These are phyloP conservation scores for Penicillium maclennaniae DNA, from an alignment of 495 filamentous ascomycete species.

Conservation along the genomic window DNA sequence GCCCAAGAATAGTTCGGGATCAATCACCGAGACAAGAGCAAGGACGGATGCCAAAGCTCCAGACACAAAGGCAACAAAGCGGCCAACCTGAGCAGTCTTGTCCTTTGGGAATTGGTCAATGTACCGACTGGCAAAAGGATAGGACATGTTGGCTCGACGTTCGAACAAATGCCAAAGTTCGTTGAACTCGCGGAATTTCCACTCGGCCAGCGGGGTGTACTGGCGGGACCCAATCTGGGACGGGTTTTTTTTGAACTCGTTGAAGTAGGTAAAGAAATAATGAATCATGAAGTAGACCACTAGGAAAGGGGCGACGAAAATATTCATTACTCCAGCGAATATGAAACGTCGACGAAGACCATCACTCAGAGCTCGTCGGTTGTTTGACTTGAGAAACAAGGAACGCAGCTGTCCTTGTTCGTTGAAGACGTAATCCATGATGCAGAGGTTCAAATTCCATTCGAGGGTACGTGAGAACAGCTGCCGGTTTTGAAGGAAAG, in stretches of 20 bases:
- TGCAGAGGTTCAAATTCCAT: slow-evolving; percentile 83
- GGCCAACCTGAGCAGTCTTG: slow-evolving; percentile 77
- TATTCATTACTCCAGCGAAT: slow-evolving; percentile 80
- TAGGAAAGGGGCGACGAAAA: slow-evolving; percentile 78
- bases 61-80: slow-evolving; percentile 81
- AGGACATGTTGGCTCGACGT: slow-evolving; percentile 87
- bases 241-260: slow-evolving; percentile 92
- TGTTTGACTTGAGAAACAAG: slow-evolving; percentile 75
- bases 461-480: slow-evolving; percentile 78
- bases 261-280: slow-evolving; percentile 90
- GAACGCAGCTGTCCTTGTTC: slow-evolving; percentile 78
- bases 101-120: slow-evolving; percentile 95
- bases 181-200: slow-evolving; percentile 99
- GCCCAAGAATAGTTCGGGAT: slow-evolving; percentile 83
- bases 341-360: slow-evolving; percentile 70
- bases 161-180: slow-evolving; percentile 90
- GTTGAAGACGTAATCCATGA: slow-evolving; percentile 93
- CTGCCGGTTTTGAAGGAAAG: slow-evolving; percentile 73
- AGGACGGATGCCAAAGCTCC: slow-evolving; percentile 83
- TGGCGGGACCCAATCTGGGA: slow-evolving; percentile 75
- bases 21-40: slow-evolving; percentile 71
- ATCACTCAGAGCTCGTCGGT: slow-evolving; percentile 73
- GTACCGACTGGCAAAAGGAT: slow-evolving; percentile 87
- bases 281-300: slow-evolving; percentile 77
- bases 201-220: slow-evolving; percentile 90